Evolutionary conservation across 2,329 filamentous ascomycete species (phyloP).

Genomic region (Teratosphaeriaceae sp.): DNA sequence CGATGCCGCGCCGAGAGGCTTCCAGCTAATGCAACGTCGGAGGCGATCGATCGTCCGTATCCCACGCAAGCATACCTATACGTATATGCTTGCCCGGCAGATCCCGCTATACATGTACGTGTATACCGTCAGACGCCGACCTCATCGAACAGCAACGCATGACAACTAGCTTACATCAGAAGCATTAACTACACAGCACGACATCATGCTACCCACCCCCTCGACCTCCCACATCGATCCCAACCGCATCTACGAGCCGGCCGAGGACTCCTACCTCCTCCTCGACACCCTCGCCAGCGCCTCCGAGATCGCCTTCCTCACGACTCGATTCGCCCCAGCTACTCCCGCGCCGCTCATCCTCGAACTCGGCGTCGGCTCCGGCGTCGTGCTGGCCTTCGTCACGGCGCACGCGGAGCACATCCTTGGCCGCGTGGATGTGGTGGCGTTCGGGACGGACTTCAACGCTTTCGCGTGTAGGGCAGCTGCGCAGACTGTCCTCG

Average conservation of each 20-base stretch:
- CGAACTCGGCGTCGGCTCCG: slow-evolving; percentile 86
- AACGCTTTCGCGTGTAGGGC: slow-evolving; percentile 77
- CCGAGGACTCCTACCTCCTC: slow-evolving; percentile 91
- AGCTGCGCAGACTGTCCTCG: slow-evolving; percentile 59
- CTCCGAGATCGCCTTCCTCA: slow-evolving; percentile 63
- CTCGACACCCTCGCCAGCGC: slow-evolving; percentile 79
- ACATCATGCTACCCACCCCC: slow-evolving; percentile 79
- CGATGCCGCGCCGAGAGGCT: too few relatives aligned
- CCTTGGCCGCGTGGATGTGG: slow-evolving; percentile 63
- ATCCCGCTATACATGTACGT: too few relatives aligned
- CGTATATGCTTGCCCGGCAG: too few relatives aligned
- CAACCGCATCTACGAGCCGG: slow-evolving; percentile 84
- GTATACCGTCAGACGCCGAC: too few relatives aligned
- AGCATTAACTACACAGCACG: background rate
- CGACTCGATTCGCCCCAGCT: slow-evolving; percentile 47
- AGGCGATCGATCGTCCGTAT: too few relatives aligned
- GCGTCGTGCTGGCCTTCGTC: slow-evolving; percentile 85
- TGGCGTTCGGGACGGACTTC: slow-evolving; percentile 75
- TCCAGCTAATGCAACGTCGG: too few relatives aligned
- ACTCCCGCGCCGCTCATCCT: slow-evolving; percentile 53
- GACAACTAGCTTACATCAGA: background rate
- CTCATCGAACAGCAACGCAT: background rate
- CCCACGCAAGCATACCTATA: too few relatives aligned
- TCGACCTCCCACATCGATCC: slow-evolving; percentile 88
- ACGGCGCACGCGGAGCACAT: slow-evolving; percentile 66